Evolutionary conservation across 1,284 basidiomycete species (phyloP), one percentile per base, ranked within the genome.

Genomic region (Cryptococcus amylolentus): DNA sequence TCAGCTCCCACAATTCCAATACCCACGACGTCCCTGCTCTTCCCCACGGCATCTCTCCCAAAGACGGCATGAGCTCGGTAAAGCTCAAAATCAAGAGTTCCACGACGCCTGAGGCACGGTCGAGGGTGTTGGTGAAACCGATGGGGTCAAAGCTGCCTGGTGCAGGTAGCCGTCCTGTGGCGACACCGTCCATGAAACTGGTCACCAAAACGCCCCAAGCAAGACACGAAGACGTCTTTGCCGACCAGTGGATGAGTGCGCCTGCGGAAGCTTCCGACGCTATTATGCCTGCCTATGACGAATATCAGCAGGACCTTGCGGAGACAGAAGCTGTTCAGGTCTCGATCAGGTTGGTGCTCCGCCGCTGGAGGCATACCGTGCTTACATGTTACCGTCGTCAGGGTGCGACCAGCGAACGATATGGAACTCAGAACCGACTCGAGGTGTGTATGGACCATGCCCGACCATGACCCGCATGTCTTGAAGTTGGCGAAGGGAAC

Each of bases 321-420:
- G 63, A 65, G 49, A 66, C 64, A 16, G 90, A 93, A 71, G 91
- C 91, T 66, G 91, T 93, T 27, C 84, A 91, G 69, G 91, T 94
- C 13, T 91, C 90, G 26, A 82, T 94, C 61, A 81, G 90, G 89
- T 91, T 61, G 55, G 81, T 65, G 10, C 8, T 10, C 23, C 10
- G 31, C 18, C 39, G 9, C 9, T 23, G 20, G 16, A 3, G 16
- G n/a, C 8, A 23, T 23, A 46, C 27, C n/a, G 14, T 16, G 16
- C 28, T 52, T 45, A 38, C 39, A 37, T 10, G 14, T 20, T 1
- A 16, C 7, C 60, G 16, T 20, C 3, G 8, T 7, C 60, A 91
- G 89, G 65, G 82, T 91, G 14, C 86, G 88, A 47, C 88, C 89
- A 2, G 82, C 81, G 8, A 79, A 78, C 13, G 75, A 79, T 6